Evolutionary conservation across 805 yeast genomes (phyloP).

Genomic region (Metschnikowia orientalis): DNA sequence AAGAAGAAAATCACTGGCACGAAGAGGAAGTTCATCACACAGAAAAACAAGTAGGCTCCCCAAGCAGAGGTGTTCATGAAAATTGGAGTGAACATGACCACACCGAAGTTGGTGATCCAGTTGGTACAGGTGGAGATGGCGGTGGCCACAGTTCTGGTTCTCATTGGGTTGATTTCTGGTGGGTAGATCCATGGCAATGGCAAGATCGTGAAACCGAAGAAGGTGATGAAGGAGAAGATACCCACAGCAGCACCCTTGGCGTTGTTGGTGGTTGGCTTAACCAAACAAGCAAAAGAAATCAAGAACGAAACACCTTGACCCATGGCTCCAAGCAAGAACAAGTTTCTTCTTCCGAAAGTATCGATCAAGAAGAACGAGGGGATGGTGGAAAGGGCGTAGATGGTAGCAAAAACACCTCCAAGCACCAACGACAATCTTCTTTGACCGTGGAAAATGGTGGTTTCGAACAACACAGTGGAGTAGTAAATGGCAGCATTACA

Average conservation of each 20-base stretch:
- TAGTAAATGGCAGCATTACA: constrained; percentile 69
- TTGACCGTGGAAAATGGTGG: constrained; percentile 42
- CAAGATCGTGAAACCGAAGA: constrained; percentile 42
- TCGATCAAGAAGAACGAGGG: constrained; percentile 43
- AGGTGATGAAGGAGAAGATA: constrained; percentile 40
- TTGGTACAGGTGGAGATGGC: constrained; percentile 44
- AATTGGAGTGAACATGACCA: constrained; percentile 44
- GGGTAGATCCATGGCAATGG: constrained; percentile 47
- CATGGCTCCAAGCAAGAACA: constrained; percentile 39
- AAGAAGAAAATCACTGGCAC: constrained; percentile 55
- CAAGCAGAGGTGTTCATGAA: constrained; percentile 35
- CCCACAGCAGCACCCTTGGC: constrained; percentile 46
- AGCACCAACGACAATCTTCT: constrained; percentile 53
- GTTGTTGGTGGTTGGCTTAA: constrained; percentile 25
- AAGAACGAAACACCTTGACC: constrained; percentile 40
- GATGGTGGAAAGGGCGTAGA: constrained; percentile 52
- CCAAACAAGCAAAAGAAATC: constrained; percentile 40
- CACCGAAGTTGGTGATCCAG: constrained; percentile 43
- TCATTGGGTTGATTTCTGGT: constrained; percentile 44
- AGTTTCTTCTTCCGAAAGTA: constrained; percentile 43
- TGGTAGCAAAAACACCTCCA: constrained; percentile 62
- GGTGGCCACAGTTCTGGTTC: constrained; percentile 43
- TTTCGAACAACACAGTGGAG: constrained; percentile 52
- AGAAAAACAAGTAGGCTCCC: constrained; percentile 43
- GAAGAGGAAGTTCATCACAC: constrained; percentile 34